Percentiles rank a stretch among this genome's conserved stretches.
phyloP scores from a whole-genome alignment of 495 filamentous ascomycete species.

The Coniosporium apollinis region DNA sequence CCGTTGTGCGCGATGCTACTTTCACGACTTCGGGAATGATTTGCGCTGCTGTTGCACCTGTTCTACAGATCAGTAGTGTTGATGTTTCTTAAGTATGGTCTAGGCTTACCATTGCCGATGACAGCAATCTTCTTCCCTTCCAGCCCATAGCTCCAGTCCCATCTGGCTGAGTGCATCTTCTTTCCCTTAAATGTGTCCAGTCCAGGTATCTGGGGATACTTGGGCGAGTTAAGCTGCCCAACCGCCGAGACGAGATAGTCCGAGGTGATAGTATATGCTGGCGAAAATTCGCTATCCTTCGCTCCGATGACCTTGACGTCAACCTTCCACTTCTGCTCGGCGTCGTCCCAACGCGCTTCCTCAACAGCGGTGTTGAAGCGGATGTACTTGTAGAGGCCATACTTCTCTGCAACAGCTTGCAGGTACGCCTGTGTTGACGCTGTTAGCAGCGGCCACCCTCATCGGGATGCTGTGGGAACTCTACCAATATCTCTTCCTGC shows the following conservation, averaged over 20 bases:
- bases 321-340: conserved; percentile 36
- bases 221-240: conserved; percentile 44
- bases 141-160: conserved; percentile 37
- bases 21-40: conserved; percentile 49
- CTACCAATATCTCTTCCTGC: conserved; percentile 41
- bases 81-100: background rate
- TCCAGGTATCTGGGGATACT: conserved; percentile 41
- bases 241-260: conserved; percentile 49
- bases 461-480: background rate
- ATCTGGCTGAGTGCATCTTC: conserved; percentile 33
- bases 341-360: conserved; percentile 40
- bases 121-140: conserved; percentile 34
- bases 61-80: conserved; percentile 8
- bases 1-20: conserved; percentile 35
- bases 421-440: conserved; percentile 30
- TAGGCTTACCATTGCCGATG: conserved; percentile 19
- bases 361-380: conserved; percentile 37
- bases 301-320: conserved; percentile 24
- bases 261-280: conserved; percentile 29
- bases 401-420: conserved; percentile 38
- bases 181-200: conserved; percentile 37
- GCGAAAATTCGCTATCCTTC: conserved; percentile 30
- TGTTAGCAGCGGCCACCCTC: background rate
- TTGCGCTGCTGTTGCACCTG: conserved; percentile 54
- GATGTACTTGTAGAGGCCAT: conserved; percentile 37